These are phyloP conservation scores for Aspergillus glaucus DNA, from an alignment of 2,329 filamentous ascomycete species.

Conservation along the genomic window DNA sequence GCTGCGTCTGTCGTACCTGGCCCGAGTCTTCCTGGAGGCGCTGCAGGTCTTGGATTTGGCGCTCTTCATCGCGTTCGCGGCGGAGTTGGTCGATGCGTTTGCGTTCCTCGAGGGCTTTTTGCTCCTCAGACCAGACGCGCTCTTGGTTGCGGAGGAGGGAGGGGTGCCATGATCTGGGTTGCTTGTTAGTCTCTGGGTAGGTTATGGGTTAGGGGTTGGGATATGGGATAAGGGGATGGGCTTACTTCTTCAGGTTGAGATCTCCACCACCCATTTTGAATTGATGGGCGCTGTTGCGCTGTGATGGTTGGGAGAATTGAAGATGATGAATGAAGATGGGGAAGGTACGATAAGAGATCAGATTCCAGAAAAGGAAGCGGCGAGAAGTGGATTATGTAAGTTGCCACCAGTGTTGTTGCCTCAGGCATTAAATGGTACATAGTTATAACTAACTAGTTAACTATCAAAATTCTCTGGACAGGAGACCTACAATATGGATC, in stretches of 20 bases:
- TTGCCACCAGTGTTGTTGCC: not conserved
- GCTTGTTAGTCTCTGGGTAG: constrained; percentile 13
- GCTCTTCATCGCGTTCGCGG: constrained; percentile 90
- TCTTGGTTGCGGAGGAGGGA: constrained; percentile 83
- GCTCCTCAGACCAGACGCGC: constrained; percentile 84
- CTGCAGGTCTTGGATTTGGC: constrained; percentile 85
- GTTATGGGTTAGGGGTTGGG: not conserved
- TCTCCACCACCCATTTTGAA: constrained; percentile 83
- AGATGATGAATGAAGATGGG: not conserved
- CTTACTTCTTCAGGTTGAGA: constrained; percentile 80
- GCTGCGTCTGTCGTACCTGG: constrained; percentile 68
- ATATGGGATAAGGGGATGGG: not conserved
- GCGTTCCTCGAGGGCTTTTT: constrained; percentile 87
- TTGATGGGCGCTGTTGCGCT: not conserved
- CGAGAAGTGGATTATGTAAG: not conserved
- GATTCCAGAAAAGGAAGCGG: not conserved
- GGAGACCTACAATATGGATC: no score
- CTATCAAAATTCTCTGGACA: not conserved
- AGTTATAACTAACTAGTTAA: no score
- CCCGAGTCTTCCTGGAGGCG: constrained; percentile 83
- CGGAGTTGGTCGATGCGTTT: constrained; percentile 87
- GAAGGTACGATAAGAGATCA: not conserved
- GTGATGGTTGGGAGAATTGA: not conserved
- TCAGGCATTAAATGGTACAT: no score
- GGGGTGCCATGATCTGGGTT: constrained; percentile 76